Evolutionary conservation across 805 yeast genomes (phyloP).

Genomic region (Lipomyces sp.): DNA sequence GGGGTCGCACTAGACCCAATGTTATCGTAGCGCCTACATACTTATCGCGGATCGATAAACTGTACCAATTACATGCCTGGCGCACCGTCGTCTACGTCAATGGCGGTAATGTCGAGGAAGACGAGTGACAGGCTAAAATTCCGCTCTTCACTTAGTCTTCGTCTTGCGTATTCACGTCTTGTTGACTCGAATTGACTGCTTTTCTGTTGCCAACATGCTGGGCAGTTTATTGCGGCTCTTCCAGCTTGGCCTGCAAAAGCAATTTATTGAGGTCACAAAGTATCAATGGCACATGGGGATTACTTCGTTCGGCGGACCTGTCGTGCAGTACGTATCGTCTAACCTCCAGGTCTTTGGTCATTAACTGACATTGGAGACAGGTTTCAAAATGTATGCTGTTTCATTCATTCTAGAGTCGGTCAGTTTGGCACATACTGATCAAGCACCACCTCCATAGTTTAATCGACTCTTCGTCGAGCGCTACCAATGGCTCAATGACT

Average conservation of each 20-base stretch:
- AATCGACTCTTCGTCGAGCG: slow-evolving; percentile 29
- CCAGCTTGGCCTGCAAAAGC: slow-evolving; percentile 14
- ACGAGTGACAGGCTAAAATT: no score
- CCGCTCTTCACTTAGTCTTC: no score
- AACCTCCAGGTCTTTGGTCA: neutral
- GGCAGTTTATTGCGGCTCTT: neutral
- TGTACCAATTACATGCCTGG: no score
- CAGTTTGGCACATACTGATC: neutral
- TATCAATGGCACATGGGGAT: slow-evolving; percentile 35
- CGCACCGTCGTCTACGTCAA: no score
- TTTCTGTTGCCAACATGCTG: neutral
- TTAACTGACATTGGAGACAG: neutral
- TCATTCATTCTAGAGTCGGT: neutral
- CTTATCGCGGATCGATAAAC: no score
- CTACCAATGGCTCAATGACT: slow-evolving; percentile 31
- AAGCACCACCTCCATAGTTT: slow-evolving; percentile 15
- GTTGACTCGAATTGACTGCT: neutral
- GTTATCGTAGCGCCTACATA: no score
- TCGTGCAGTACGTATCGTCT: slow-evolving; percentile 27
- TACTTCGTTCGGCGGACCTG: slow-evolving; percentile 32
- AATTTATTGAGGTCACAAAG: slow-evolving; percentile 29
- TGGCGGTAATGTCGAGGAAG: no score
- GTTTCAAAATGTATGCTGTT: slow-evolving; percentile 16
- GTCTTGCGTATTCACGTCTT: no score
- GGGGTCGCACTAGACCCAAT: no score